Base-by-base conservation (phyloP, 345 rosid genomes). In the Durio zibethinus region DNA sequence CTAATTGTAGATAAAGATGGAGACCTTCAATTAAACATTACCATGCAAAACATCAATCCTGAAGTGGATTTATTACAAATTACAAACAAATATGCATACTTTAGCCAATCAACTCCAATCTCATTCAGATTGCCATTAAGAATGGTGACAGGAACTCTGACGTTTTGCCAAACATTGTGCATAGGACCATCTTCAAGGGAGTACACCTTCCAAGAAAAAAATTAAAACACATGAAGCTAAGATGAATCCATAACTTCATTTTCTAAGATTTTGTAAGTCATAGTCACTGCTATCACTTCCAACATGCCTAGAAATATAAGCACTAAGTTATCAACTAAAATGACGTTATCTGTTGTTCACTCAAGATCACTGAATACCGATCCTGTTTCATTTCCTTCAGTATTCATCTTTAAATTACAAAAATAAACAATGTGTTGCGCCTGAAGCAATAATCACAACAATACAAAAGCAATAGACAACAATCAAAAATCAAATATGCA, bases 101-200 rank as follows among this genome's bases (percentile, higher is more conserved):
- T 91, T 2, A 96, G 90, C 99, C 99, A 96, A 84, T 96, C 94
- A 53, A 93, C 86, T 74, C 79, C 82, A 72, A 74, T 82, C 80
- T 84, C 85, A 60, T 78, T 59, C 68, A 69, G 76, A 68, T 76
- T 80, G 63, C 77, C 56, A 70, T 85, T 78, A 40, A 93, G 77
- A 75, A 86, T 66, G 62, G 85, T 85, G 74, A 93, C 91, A 7
- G 93, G 83, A 83, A 89, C 84, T 75, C 89, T 93, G 31, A 92
- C n/a, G n/a, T 75, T 84, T 79, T 86, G 82, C 97, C 98, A 96
- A 47, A 91, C 88, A 52, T 77, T 84, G 78, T 35, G 82, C 53
- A 85, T 92, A 69, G 97, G 94, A 81, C 99, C 99, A 82, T 89
- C 97, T 79, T 83, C 86, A n/a, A 89, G 82, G 23, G 98, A 88